Conservation (phyloP, 2,329 filamentous ascomycete species). For the Beauveria sp. region DNA sequence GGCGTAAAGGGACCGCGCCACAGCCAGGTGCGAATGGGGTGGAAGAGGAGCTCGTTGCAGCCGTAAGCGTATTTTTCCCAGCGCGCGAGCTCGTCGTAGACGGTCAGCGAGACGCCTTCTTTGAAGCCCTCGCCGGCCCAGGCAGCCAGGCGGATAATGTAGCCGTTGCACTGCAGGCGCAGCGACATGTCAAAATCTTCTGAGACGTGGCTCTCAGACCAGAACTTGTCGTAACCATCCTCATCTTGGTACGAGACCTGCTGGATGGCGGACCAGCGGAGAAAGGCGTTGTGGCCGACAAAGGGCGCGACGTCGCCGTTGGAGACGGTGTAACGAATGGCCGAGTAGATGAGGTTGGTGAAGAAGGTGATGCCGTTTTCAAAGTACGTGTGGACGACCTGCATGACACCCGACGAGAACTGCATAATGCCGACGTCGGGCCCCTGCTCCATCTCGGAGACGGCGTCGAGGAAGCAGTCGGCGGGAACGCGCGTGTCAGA, state of each 20-base stretch:
- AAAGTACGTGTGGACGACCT: slow-evolving; percentile 64
- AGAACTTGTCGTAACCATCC: slow-evolving; percentile 53
- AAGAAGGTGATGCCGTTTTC: slow-evolving; percentile 71
- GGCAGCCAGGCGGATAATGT: slow-evolving; percentile 59
- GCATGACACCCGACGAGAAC: slow-evolving; percentile 69
- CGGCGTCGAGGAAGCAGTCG: slow-evolving; percentile 61
- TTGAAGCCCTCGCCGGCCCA: slow-evolving; percentile 65
- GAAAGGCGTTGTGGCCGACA: slow-evolving; percentile 69
- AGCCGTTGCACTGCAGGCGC: slow-evolving; percentile 60
- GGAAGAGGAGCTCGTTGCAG: slow-evolving; percentile 63
- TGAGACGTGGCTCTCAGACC: slow-evolving; percentile 69
- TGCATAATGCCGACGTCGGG: slow-evolving; percentile 66
- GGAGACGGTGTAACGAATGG: slow-evolving; percentile 62
- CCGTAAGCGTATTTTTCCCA: slow-evolving; percentile 72
- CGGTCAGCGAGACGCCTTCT: slow-evolving; percentile 64
- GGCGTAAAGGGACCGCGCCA: slow-evolving; percentile 56
- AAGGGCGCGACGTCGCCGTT: slow-evolving; percentile 68
- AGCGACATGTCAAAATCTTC: slow-evolving; percentile 73
- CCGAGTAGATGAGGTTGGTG: slow-evolving; percentile 69
- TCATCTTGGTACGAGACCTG: slow-evolving; percentile 35
- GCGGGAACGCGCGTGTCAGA: slow-evolving; percentile 61
- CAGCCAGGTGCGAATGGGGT: slow-evolving; percentile 56
- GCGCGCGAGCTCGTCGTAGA: slow-evolving; percentile 63
- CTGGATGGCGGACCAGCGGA: slow-evolving; percentile 53
- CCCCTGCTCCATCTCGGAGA: slow-evolving; percentile 61